Conservation (phyloP, 768 basidiomycete species). For the Zangia roseola region DNA sequence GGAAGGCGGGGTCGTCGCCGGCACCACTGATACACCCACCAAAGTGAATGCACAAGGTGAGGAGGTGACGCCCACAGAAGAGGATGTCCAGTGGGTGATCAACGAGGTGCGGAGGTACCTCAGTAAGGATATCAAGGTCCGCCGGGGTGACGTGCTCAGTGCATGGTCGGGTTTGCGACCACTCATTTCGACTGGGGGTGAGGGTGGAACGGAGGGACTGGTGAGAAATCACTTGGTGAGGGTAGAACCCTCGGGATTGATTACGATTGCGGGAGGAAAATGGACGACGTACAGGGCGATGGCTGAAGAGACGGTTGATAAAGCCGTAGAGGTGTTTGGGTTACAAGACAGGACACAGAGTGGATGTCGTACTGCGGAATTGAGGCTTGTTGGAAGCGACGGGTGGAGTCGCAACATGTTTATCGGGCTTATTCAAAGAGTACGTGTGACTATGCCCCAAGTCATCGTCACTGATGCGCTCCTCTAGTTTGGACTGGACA, state of each 20-base stretch:
- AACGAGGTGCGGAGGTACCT: slow-evolving; percentile 91
- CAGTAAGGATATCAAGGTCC: slow-evolving; percentile 87
- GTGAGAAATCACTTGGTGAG: slow-evolving; percentile 94
- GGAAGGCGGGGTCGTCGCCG: slow-evolving; percentile 97
- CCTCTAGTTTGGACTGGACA: slow-evolving; percentile 78
- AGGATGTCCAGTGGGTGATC: slow-evolving; percentile 96
- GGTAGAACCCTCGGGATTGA: slow-evolving; percentile 72
- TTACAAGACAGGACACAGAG: slow-evolving; percentile 54
- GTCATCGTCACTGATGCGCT: not conserved
- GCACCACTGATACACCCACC: slow-evolving; percentile 89
- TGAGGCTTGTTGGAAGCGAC: slow-evolving; percentile 88
- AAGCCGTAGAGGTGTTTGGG: slow-evolving; percentile 76
- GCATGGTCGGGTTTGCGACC: slow-evolving; percentile 95
- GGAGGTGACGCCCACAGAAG: slow-evolving; percentile 82
- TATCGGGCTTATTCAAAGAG: slow-evolving; percentile 90
- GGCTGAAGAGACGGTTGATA: slow-evolving; percentile 93
- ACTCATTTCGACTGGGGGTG: slow-evolving; percentile 77
- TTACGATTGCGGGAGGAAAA: slow-evolving; percentile 96
- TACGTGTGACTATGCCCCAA: slow-evolving; percentile 34
- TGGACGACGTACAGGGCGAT: slow-evolving; percentile 98
- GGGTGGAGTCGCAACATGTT: slow-evolving; percentile 97
- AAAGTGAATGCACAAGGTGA: slow-evolving; percentile 49
- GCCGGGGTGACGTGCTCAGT: slow-evolving; percentile 90
- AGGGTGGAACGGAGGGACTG: slow-evolving; percentile 77
- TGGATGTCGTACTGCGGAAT: slow-evolving; percentile 73